Evolutionary conservation across 495 filamentous ascomycete species (phyloP).

Genomic region (Penicilliopsis zonata): DNA sequence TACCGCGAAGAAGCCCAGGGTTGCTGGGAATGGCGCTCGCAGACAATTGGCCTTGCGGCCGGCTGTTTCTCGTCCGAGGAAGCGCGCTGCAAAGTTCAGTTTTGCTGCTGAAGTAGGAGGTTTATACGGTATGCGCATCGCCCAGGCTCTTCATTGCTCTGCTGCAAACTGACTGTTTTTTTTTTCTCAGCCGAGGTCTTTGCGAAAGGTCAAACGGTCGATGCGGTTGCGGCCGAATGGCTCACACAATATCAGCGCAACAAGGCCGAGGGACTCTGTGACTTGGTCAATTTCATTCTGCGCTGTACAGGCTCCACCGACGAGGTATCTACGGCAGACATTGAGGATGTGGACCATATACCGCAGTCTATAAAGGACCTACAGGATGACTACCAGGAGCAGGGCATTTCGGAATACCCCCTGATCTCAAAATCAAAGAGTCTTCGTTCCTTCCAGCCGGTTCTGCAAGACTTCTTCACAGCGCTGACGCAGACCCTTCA

Average conservation of each 20-base stretch:
- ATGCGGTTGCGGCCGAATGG: slow-evolving; percentile 76
- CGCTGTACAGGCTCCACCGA: slow-evolving; percentile 69
- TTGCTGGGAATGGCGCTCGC: slow-evolving; percentile 41
- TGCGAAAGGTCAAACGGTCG: slow-evolving; percentile 50
- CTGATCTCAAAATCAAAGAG: slow-evolving; percentile 68
- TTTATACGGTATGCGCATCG: slow-evolving; percentile 53
- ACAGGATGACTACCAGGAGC: slow-evolving; percentile 67
- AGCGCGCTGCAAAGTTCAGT: slow-evolving; percentile 49
- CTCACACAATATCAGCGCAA: slow-evolving; percentile 58
- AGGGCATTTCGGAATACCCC: slow-evolving; percentile 83
- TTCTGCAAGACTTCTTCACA: slow-evolving; percentile 67
- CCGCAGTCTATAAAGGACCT: slow-evolving; percentile 59
- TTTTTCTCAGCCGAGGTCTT: slow-evolving; percentile 60
- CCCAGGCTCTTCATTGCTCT: neutral
- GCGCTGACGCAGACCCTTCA: slow-evolving; percentile 63
- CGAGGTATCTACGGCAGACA: slow-evolving; percentile 62
- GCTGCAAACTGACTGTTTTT: slow-evolving; percentile 8
- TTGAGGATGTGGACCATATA: slow-evolving; percentile 73
- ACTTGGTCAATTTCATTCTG: slow-evolving; percentile 82
- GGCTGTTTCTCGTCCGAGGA: slow-evolving; percentile 32
- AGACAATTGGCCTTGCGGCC: slow-evolving; percentile 38
- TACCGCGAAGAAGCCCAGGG: slow-evolving; percentile 43
- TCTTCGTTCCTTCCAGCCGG: slow-evolving; percentile 58
- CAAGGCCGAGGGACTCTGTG: slow-evolving; percentile 55
- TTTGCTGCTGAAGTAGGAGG: slow-evolving; percentile 53